A percentile compares a stretch with the other conserved stretches of the same genome.
phyloP scores from a whole-genome alignment of 495 filamentous ascomycete species.

The Trichocladium antarcticum region DNA sequence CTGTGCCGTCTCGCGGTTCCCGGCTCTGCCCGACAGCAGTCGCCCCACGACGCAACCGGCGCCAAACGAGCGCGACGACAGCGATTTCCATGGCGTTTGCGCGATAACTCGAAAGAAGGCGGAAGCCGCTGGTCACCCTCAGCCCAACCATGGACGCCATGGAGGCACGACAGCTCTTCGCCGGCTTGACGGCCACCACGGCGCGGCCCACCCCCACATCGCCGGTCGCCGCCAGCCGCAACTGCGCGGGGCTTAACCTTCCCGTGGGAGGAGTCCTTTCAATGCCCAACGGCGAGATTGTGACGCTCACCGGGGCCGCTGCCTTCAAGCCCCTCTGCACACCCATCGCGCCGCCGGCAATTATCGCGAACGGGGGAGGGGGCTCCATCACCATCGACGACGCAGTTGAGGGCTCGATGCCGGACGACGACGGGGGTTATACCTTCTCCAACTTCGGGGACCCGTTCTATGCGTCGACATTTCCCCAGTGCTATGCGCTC shows the following conservation, averaged over 20 bases:
- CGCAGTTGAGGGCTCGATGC: slow-evolving; percentile 6
- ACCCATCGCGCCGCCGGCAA: slow-evolving; percentile 30
- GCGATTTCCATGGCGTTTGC: slow-evolving; percentile 28
- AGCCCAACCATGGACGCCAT: slow-evolving; percentile 21
- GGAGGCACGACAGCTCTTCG: slow-evolving; percentile 17
- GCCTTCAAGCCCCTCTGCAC: slow-evolving; percentile 55
- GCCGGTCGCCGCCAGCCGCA: slow-evolving; percentile 5
- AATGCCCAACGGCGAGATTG: slow-evolving; percentile 43
- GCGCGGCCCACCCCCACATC: slow-evolving; percentile 10
- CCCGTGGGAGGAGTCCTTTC: slow-evolving; percentile 50
- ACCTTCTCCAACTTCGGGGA: slow-evolving; percentile 52
- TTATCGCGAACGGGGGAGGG: slow-evolving; percentile 37
- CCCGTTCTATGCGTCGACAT: slow-evolving; percentile 86
- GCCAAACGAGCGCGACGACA: slow-evolving; percentile 3
- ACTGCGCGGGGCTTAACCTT: slow-evolving; percentile 38
- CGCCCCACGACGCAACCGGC: not conserved
- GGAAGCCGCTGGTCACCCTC: slow-evolving; percentile 20
- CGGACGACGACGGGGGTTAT: slow-evolving; percentile 6
- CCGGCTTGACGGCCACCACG: slow-evolving; percentile 8
- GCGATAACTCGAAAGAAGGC: slow-evolving; percentile 18
- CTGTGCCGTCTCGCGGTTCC: not conserved
- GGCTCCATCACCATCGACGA: slow-evolving; percentile 33
- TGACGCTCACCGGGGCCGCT: slow-evolving; percentile 52
- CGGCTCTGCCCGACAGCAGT: not conserved
- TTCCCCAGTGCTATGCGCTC: slow-evolving; percentile 84